phyloP scores from a whole-genome alignment of 2,329 filamentous ascomycete species.

The Pyrenophora tritici-repentis region DNA sequence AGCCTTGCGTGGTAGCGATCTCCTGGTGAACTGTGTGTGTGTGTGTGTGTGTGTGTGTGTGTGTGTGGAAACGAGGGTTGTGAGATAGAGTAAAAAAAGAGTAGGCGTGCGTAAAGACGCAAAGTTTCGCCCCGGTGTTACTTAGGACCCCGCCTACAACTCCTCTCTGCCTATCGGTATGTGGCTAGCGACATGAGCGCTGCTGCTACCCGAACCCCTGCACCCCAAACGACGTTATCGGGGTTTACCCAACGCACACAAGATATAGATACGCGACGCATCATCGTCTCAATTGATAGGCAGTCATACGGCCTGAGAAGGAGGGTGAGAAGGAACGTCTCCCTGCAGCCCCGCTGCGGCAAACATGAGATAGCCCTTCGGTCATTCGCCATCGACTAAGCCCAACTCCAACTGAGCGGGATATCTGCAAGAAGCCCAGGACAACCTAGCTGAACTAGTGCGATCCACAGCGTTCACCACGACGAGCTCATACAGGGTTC shows the following conservation, averaged over 20 bases:
- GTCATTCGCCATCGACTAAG: conserved; percentile 12
- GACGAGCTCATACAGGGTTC: conserved; percentile 15
- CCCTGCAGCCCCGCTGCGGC: conserved; percentile 4
- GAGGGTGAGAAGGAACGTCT: neutral
- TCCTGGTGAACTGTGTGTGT: conserved; percentile 1
- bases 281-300: neutral
- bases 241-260: conserved; percentile 6
- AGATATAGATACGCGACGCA: conserved; percentile 3
- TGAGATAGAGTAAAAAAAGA: neutral
- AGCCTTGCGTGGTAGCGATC: conserved; percentile 1
- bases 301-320: neutral
- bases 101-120: neutral
- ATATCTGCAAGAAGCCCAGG: conserved; percentile 14
- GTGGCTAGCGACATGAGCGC: neutral
- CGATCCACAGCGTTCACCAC: conserved; percentile 12
- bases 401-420: conserved; percentile 9
- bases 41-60: too few relatives aligned
- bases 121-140: neutral
- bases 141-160: conserved; percentile 1
- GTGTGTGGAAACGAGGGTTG: neutral
- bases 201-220: conserved; percentile 6
- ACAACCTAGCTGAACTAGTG: conserved; percentile 15
- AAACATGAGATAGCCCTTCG: conserved; percentile 5
- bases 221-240: conserved; percentile 9
- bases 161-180: neutral